Evolutionary conservation across 805 yeast species (phyloP), one percentile per base, ranked within the genome.

Genomic region (Kuraishia ogatae): DNA sequence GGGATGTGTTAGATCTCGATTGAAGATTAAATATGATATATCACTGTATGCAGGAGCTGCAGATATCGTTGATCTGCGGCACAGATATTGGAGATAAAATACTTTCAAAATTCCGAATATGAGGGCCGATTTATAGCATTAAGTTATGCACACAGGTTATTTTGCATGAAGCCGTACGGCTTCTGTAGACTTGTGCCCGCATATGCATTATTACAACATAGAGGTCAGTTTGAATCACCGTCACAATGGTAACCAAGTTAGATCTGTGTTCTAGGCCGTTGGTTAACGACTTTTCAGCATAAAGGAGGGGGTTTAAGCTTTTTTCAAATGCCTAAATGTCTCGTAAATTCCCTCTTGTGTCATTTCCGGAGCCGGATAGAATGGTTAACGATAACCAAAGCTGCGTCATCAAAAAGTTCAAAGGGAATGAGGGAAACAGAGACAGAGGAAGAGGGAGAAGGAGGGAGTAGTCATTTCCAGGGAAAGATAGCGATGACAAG

Each of bases 141-240:
- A n/a, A n/a, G n/a, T n/a, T n/a, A 35, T 35, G 43, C 59, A 74
- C 2, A 62, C 70, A 39, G 57, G 57, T 17, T 69, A 70, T 61
- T 67, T 73, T n/a, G 88, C 88, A 13, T 69, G 79, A 53, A 75
- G 75, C 62, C 43, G 82, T 15, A 59, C 76, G n/a, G 84, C 80
- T 57, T 60, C 57, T 52, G 64, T 62, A 0, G 8, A 6, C 10
- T 26, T 64, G 17, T 35, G 4, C 7, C 43, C 17, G 43, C 43
- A 35, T 35, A 35, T 17, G 43, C 43, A 35, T 17, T 13, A 35
- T 35, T 35, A 35, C 43, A 17, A 35, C 15, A 35, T 35, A 17
- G 43, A 17, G 43, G 13, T 35, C 7, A 17, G 13, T 7, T 35
- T 15, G 17, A 3, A 11, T 26, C 43, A 7, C 43, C 43, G 43